phyloP scores from a whole-genome alignment of 441 rosid species.

The Pelargonium fulgidum region DNA sequence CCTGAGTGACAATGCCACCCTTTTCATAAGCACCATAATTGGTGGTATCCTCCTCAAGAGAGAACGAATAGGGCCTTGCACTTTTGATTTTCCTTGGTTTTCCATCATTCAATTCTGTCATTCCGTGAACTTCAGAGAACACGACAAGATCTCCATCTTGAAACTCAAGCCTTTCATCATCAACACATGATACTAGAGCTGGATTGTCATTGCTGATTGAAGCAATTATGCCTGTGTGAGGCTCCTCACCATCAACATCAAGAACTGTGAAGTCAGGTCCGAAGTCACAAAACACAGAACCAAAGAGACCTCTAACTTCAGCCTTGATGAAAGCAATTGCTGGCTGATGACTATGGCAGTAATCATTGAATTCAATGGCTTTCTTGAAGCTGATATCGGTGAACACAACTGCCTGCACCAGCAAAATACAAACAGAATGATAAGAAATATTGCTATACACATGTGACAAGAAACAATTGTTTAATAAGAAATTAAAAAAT shows the following conservation, averaged over 20 bases:
- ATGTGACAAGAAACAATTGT: slow-evolving; percentile 1
- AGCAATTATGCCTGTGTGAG: slow-evolving; percentile 83
- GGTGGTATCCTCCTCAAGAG: slow-evolving; percentile 72
- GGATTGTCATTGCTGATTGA: slow-evolving; percentile 79
- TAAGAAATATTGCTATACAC: slow-evolving; percentile 8
- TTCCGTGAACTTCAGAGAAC: slow-evolving; percentile 85
- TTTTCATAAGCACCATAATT: slow-evolving; percentile 50
- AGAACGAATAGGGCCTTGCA: slow-evolving; percentile 74
- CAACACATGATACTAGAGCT: slow-evolving; percentile 73
- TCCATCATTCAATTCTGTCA: slow-evolving; percentile 81
- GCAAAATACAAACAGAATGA: slow-evolving; percentile 15
- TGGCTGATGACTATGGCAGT: slow-evolving; percentile 68
- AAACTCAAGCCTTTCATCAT: slow-evolving; percentile 90
- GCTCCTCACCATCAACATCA: slow-evolving; percentile 89
- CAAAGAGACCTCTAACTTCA: slow-evolving; percentile 88
- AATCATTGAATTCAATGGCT: slow-evolving; percentile 69
- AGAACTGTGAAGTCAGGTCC: slow-evolving; percentile 75
- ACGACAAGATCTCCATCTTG: slow-evolving; percentile 84
- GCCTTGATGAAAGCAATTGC: slow-evolving; percentile 72
- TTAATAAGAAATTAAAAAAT: neutral
- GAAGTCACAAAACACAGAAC: slow-evolving; percentile 79
- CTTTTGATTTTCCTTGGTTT: slow-evolving; percentile 76
- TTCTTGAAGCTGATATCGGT: slow-evolving; percentile 54
- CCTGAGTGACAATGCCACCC: slow-evolving; percentile 94
- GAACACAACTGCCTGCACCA: slow-evolving; percentile 75